Percentiles rank a stretch among this genome's conserved stretches.
phyloP scores from a whole-genome alignment of 331 rosid genomes.

The Pyracantha coccinea region DNA sequence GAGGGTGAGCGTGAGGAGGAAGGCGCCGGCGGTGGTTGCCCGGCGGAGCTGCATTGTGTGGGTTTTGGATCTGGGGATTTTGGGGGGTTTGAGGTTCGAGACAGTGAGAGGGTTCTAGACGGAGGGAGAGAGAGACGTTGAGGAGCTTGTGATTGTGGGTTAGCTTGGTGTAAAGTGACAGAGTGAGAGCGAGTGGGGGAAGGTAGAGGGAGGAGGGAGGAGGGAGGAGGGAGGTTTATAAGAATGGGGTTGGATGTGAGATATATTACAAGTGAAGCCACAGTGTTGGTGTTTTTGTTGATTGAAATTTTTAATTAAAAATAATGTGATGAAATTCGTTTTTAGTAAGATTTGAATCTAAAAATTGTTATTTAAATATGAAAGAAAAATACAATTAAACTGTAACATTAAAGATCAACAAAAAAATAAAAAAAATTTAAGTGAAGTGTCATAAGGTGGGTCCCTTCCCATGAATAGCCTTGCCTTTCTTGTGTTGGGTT shows the following conservation, averaged over 20 bases:
- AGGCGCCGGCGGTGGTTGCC: neutral
- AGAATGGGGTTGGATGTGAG: neutral
- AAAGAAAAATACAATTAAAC: no score
- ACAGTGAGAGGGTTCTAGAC: no score
- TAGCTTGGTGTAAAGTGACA: neutral
- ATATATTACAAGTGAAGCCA: conserved; percentile 25
- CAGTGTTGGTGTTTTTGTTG: neutral
- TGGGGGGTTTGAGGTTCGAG: neutral
- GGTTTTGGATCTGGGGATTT: neutral
- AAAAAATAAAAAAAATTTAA: neutral
- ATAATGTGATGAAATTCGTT: no score
- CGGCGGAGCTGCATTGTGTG: conserved; percentile 33
- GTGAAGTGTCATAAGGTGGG: neutral
- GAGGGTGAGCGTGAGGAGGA: conserved; percentile 10
- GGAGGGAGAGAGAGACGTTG: neutral
- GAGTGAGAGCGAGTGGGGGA: neutral
- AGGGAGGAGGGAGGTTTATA: neutral
- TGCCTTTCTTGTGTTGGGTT: no score
- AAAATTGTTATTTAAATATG: no score
- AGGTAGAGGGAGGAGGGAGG: neutral
- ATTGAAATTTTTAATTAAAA: neutral
- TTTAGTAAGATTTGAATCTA: no score
- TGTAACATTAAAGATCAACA: no score
- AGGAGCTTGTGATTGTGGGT: neutral
- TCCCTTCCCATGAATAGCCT: neutral